Evolutionary conservation across 2,329 filamentous ascomycete genomes (phyloP), one percentile per base, ranked within the genome.

Genomic region (Pseudogymnoascus sp.): DNA sequence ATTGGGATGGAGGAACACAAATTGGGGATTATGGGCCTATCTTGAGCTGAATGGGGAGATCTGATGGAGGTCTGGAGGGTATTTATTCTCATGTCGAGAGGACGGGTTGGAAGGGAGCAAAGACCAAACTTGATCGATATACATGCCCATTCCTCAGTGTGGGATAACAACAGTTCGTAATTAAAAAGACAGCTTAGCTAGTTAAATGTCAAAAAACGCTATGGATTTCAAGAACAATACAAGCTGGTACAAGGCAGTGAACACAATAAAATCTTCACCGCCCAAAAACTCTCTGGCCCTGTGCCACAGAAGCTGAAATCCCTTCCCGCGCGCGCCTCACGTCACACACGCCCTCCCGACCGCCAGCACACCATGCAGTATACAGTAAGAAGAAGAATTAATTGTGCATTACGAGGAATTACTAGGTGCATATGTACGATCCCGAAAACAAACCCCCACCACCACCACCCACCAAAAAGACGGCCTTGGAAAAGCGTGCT

Each of bases 401-500:
- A 55, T 55, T 33, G 27, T 55, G 45, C 45, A 33, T 55, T 55
- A 55, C 45, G 45, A 55, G 27, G 45, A 55, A 55, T 55, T 55
- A 55, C 45, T 55, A 55, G 45, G 45, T 55, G 4, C 42, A 48
- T 48, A 55, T 55, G 45, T 55, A 55, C 45, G 8, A 55, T 55
- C 45, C 45, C 45, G 27, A 48, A 45, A 55, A 31, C n/a, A 31
- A 48, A 18, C 21, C 45, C 27, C 45, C 27, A 12, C 45, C 37
- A n/a, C 6, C n/a, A 7, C 40, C 9, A n/a, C 40, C 21, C 13
- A 10, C 21, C 21, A 2, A 25, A 29, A 27, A 18, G 10, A 52
- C 45, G 45, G 45, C 45, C 7, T 52, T 52, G 45, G 18, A 55
- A 55, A 55, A 55, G 45, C 45, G 45, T 33, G 45, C 2, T 18